Conservation (phyloP, 208 protist genomes). For the Porcisia hertigi region DNA sequence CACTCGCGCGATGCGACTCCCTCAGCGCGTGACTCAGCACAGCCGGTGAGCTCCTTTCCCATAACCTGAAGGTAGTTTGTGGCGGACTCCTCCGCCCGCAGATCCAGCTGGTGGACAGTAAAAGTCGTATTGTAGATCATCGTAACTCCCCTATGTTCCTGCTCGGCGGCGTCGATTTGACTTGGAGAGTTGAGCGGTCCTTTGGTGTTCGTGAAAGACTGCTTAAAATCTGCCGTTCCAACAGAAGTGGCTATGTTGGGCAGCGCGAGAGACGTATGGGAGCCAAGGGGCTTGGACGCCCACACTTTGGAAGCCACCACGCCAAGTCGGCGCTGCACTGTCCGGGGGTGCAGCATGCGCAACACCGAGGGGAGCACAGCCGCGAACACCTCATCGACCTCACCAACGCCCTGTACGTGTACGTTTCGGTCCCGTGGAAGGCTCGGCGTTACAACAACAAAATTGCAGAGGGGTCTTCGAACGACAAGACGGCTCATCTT, state of each 20-base stretch:
- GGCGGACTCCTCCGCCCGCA: conserved; percentile 56
- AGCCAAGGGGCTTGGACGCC: not conserved
- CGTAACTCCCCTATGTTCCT: conserved; percentile 9
- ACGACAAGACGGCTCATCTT: conserved; percentile 47
- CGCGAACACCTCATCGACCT: conserved; percentile 42
- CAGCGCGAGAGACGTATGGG: not conserved
- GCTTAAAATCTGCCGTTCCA: not conserved
- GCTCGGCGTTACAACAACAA: conserved; percentile 51
- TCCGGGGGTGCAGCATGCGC: conserved; percentile 34
- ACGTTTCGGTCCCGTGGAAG: conserved; percentile 35
- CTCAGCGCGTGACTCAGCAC: conserved; percentile 58
- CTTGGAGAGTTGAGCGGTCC: not conserved
- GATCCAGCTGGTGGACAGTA: conserved; percentile 63
- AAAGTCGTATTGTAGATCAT: conserved; percentile 73
- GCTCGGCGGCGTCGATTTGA: not conserved
- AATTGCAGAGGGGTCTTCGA: conserved; percentile 46
- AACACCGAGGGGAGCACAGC: conserved; percentile 47
- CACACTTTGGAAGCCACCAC: not conserved
- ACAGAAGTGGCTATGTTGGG: not conserved
- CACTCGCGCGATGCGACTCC: conserved; percentile 79
- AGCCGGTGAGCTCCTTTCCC: conserved; percentile 62
- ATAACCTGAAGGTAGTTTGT: conserved; percentile 71
- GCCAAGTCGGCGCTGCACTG: not conserved
- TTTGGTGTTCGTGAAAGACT: not conserved
- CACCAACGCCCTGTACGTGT: conserved; percentile 64